Base-by-base conservation (phyloP, 169 alveolate genomes). In the Neospora caninum region DNA sequence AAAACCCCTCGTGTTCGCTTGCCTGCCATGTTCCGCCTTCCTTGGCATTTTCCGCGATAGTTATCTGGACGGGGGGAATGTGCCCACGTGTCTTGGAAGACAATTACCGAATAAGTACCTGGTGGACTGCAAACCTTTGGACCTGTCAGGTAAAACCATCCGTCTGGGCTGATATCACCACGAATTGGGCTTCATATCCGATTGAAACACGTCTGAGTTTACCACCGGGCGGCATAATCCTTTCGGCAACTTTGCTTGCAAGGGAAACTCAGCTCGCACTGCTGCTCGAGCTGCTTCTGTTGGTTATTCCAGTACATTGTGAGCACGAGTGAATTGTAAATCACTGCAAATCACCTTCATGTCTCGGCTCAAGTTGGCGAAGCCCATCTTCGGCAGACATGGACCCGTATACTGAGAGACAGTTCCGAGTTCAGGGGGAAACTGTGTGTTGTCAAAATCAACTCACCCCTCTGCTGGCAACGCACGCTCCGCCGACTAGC, bases 321-420 rank as follows among this genome's bases (percentile, higher is more conserved):
- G 25, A 2, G 93, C 93, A 36, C 0, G 39, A 10, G 64, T 49
- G 29, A 22, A 45, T 13, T 36, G 49, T 27, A 82, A 43, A 82
- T 9, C 13, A 34, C 25, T n/a, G 70, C 22, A 41, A 6, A 29
- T 10, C 49, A 92, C 94, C 86, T 92, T 92, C 94, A 92, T 92
- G 49, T 29, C 49, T 54, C 41, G 22, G 34, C 67, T 73, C 91
- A 92, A 49, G 70, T 49, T 39, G 25, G 29, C 80, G n/a, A 92
- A 80, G 36, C 91, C 87, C 94, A 92, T 92, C 39, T 38, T 82
- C 45, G 94, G 94, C 70, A 92, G 45, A n/a, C 94, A 92, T 0
- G 94, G 94, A 45, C 94, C 94, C 2, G 43, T 53, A 54, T 92
- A 92, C 94, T 92, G 91, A 25, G 89, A 16, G 58, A 7, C 41